Evolutionary conservation across 257 asterid genomes (phyloP).

Genomic region (Nicotiana knightiana): DNA sequence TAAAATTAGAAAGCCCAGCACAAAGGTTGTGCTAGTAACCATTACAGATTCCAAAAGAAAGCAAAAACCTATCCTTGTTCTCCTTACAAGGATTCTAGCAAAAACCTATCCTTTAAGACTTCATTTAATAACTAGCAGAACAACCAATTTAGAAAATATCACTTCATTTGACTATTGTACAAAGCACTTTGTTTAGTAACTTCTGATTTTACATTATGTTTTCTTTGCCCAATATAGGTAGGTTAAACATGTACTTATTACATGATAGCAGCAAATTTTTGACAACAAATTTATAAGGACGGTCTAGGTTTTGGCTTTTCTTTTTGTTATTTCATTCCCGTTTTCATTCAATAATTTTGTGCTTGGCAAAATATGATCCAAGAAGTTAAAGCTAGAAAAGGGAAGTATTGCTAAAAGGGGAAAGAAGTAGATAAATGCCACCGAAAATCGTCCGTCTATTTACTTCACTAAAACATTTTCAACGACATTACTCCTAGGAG

Average conservation of each 20-base stretch:
- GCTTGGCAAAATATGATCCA: background rate
- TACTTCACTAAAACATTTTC: background rate
- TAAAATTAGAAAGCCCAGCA: too few relatives aligned
- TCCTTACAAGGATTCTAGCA: too few relatives aligned
- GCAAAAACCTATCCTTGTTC: too few relatives aligned
- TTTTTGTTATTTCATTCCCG: background rate
- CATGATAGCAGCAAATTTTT: background rate
- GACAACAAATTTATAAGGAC: background rate
- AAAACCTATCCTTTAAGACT: too few relatives aligned
- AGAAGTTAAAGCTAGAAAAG: background rate
- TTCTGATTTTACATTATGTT: background rate
- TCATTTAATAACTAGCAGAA: background rate
- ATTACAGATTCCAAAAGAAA: too few relatives aligned
- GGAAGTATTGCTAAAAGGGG: background rate
- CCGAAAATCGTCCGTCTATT: background rate
- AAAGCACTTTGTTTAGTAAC: background rate
- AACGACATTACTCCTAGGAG: background rate
- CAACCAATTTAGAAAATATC: background rate
- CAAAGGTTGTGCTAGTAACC: too few relatives aligned
- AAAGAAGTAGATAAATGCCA: too few relatives aligned
- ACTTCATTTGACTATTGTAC: background rate
- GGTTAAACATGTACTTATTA: background rate
- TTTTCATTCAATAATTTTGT: background rate
- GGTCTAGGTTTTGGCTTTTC: background rate
- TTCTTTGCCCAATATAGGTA: background rate